phyloP scores from a whole-genome alignment of 208 protist species.

The Leishmania amazonensis region DNA sequence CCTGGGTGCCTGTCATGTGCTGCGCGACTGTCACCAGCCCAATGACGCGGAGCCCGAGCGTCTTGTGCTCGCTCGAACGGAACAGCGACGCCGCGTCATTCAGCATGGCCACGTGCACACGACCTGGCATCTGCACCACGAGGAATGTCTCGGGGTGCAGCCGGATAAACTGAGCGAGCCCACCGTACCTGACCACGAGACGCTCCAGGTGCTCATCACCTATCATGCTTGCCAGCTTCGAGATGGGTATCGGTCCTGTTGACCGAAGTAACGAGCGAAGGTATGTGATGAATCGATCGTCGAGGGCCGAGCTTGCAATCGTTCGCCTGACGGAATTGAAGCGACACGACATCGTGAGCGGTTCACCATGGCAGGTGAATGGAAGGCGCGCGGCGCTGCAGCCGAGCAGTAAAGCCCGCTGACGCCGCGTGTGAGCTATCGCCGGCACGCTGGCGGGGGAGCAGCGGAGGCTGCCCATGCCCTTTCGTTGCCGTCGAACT shows the following conservation, averaged over 20 bases:
- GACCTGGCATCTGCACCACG: constrained; percentile 38
- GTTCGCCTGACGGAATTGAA: background rate
- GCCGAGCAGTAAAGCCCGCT: background rate
- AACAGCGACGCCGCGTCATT: constrained; percentile 17
- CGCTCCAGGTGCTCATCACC: constrained; percentile 63
- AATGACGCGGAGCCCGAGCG: constrained; percentile 32
- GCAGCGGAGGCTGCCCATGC: background rate
- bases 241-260: constrained; percentile 63
- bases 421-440: background rate
- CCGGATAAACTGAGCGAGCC: constrained; percentile 36
- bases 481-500: too few species aligned
- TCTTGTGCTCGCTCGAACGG: constrained; percentile 21
- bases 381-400: background rate
- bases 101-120: constrained; percentile 39
- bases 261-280: constrained; percentile 11
- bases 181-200: constrained; percentile 27
- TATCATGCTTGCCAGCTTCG: constrained; percentile 53
- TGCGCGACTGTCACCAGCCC: constrained; percentile 41
- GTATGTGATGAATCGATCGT: background rate
- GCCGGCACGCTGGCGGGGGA: background rate
- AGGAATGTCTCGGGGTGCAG: constrained; percentile 19
- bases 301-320: background rate
- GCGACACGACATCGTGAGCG: background rate
- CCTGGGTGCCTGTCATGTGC: constrained; percentile 30
- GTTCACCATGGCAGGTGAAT: background rate